These are phyloP conservation scores for Dittrichia graveolens DNA, from an alignment of 129 eudicot species.

Conservation along the genomic window DNA sequence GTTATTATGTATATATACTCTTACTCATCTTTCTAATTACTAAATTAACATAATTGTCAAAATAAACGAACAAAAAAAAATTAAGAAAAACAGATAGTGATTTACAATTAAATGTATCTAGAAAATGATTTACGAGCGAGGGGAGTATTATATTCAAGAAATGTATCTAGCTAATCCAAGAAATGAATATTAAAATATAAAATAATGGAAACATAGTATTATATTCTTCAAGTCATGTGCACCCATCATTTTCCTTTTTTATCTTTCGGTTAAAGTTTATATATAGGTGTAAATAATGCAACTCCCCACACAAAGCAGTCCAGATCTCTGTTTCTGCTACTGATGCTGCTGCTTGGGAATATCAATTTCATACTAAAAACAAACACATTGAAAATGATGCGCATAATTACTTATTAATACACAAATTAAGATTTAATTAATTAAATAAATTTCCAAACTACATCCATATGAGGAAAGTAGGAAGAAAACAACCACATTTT, in stretches of 20 bases:
- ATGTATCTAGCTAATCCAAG: too few species aligned
- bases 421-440: conserved; percentile 26
- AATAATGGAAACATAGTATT: conserved; percentile 10
- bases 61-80: too few species aligned
- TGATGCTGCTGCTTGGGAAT: not conserved
- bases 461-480: not conserved
- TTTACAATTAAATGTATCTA: too few species aligned
- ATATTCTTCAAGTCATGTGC: conserved; percentile 39
- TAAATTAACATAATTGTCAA: too few species aligned
- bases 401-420: not conserved
- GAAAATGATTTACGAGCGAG: too few species aligned
- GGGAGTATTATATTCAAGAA: too few species aligned
- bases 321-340: not conserved
- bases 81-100: too few species aligned
- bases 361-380: conserved; percentile 19
- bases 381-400: conserved; percentile 22
- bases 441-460: conserved; percentile 41
- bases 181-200: too few species aligned
- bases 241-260: conserved; percentile 11
- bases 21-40: too few species aligned
- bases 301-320: conserved; percentile 23
- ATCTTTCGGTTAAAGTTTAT: conserved; percentile 33
- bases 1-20: too few species aligned
- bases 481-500: conserved; percentile 29
- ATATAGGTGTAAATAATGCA: not conserved